Evolutionary conservation across 768 basidiomycete genomes (phyloP), one percentile per base, ranked within the genome.

Genomic region (Leccinum sublutescens): DNA sequence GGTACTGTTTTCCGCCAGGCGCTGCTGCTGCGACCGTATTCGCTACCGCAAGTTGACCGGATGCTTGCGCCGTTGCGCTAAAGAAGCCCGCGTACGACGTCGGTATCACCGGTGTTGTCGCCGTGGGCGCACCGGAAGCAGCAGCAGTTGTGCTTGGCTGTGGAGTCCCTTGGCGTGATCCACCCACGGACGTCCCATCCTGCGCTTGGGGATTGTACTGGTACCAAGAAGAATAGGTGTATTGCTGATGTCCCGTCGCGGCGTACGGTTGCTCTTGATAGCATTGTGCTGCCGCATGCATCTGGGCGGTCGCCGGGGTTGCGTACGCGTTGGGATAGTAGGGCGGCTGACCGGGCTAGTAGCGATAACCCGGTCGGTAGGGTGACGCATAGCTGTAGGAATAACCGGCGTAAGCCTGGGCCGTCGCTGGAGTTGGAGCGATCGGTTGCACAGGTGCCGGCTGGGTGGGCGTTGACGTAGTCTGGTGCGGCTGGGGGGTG

Each of bases 31-130:
- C 63, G 25, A 82, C 81, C 1, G 83, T 85, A 50, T 84, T 85
- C 10, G 82, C 83, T 6, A 85, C 83, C 3, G 80, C 83, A 5
- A 83, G 80, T 55, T 81, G 77, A 27, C 71, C 74, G 25, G 70
- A 63, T 27, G 70, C 36, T 31, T 76, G 74, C 56, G 70, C 58
- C 45, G 62, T 47, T 6, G 63, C 57, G 50, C 67, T 73, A 60
- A 78, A 82, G 56, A 79, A 81, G 29, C 76, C 68, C 0, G 78
- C 75, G 57, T 82, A 82, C 31, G 69, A 73, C 19, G 71, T 67
- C 8, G 75, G 68, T 43, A 74, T 69, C 29, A 78, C 55, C 11
- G 72, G 55, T 5, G 72, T 58, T 33, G 74, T 60, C 33, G 73
- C 58, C 23, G 68, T 61, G 17, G 69, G 52, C 3, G 70, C 50